A percentile compares a stretch with the other conserved stretches of the same genome.
Evolutionary conservation across 192 early-diverging fungal genomes (phyloP).

Genomic region (Linnemannia exigua): DNA sequence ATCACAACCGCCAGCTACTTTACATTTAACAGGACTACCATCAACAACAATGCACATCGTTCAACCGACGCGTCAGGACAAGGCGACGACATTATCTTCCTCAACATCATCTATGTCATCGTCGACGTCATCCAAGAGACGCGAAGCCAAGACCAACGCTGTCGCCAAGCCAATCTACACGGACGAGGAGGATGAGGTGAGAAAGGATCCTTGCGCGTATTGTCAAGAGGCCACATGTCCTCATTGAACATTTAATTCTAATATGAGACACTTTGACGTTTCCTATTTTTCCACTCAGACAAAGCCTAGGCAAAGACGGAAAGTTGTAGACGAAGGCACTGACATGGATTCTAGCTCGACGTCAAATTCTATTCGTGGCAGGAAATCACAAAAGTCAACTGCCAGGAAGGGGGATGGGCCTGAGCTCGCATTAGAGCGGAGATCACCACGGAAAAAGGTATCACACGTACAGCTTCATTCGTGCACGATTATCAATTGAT

Average conservation of each 20-base stretch:
- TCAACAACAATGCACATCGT: neutral
- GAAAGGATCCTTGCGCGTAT: neutral
- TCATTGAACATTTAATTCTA: neutral
- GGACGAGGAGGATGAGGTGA: neutral
- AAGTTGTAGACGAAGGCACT: neutral
- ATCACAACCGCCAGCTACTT: neutral
- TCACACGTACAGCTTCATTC: neutral
- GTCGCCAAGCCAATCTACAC: neutral
- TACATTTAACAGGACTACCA: no score
- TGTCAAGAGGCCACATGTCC: neutral
- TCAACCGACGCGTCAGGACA: neutral
- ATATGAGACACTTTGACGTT: neutral
- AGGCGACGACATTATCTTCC: neutral
- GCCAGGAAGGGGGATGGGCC: neutral
- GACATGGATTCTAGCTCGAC: neutral
- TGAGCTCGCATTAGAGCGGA: neutral
- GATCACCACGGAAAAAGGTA: constrained; percentile 6
- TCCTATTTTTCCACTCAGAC: neutral
- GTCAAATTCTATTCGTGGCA: neutral
- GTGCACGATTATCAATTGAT: neutral
- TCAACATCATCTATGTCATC: constrained; percentile 7
- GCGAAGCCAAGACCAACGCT: neutral
- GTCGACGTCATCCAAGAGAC: neutral
- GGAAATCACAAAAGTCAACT: neutral
- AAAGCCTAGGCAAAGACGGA: neutral